Evolutionary conservation across 2,329 filamentous ascomycete genomes (phyloP), one percentile per base, ranked within the genome.

Genomic region (Aspergillus eucalypticola): DNA sequence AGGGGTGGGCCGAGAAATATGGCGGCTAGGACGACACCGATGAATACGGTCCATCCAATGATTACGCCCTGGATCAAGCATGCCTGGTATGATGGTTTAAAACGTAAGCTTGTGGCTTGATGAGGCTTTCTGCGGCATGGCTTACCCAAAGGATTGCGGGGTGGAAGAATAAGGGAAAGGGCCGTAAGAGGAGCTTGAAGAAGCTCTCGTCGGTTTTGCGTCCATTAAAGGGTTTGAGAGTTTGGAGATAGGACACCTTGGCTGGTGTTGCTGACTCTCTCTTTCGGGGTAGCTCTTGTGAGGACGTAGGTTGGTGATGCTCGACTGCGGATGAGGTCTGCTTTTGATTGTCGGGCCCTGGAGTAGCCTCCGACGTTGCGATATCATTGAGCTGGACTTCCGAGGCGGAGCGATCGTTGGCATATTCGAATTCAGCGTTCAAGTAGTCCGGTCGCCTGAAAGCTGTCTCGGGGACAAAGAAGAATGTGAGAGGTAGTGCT

Each of bases 21-120:
- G 60, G 88, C 86, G n/a, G 88, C 90, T 49, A 96, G 79, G 66
- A 95, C 87, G 62, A 95, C 89, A 59, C 91, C 90, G 65, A 96
- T 94, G 71, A 97, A 91, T 15, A 97, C 91, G 1, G 93, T 96
- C 93, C 94, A 98, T 65, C 93, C 94, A 70, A 97, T 96, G 71
- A 96, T 86, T 4, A 90, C 86, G 15, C 93, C 93, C 81, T 96
- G 93, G 53, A 93, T 91, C 3, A 97, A 81, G 69, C 84, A 87
- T 15, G 84, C 83, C 77, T 78, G 11, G 27, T 10, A 29, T 29
- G 29, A 54, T 27, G 38, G 59, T 66, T 66, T 46, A 68, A 66
- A 19, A 2, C 25, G 48, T n/a, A n/a, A 15, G 46, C 25, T 17
- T 8, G 11, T 35, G 44, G 25, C 39, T 17, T 7, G 3, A 41